phyloP scores from a whole-genome alignment of 2,329 filamentous ascomycete genomes.

The Diaporthe sp. region DNA sequence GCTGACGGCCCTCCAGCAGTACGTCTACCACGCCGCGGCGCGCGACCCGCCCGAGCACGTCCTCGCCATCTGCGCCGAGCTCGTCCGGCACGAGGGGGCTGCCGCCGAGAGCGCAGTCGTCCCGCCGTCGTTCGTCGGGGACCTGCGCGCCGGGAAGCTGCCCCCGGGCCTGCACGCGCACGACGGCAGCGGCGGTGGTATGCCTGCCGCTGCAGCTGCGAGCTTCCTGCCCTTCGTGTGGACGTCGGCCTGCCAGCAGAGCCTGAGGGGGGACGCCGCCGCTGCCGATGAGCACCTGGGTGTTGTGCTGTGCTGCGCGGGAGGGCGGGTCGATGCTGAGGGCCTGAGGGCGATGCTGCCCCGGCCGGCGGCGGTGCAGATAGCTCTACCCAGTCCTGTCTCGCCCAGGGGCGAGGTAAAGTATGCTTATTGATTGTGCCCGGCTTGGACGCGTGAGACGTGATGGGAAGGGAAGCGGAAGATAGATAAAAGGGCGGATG shows the following conservation, averaged over 20 bases:
- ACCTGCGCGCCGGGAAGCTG: constrained; percentile 20
- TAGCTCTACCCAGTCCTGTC: constrained; percentile 8
- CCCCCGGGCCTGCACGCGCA: neutral
- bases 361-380: neutral
- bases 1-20: constrained; percentile 29
- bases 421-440: neutral
- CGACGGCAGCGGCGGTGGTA: neutral
- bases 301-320: neutral
- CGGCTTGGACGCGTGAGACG: neutral
- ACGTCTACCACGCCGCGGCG: neutral
- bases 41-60: constrained; percentile 3
- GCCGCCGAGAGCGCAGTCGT: neutral
- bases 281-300: constrained; percentile 4
- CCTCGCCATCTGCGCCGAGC: constrained; percentile 24
- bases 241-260: constrained; percentile 32
- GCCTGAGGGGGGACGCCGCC: neutral
- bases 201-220: neutral
- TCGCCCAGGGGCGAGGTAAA: constrained; percentile 5
- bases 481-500: neutral
- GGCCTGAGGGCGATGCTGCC: constrained; percentile 17
- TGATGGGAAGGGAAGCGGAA: neutral
- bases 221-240: constrained; percentile 17
- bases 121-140: neutral
- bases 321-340: neutral
- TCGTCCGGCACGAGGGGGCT: constrained; percentile 19